Percentiles rank a stretch among this genome's conserved stretches.
Conservation (phyloP, 1,284 basidiomycete genomes). For the Ganoderma boninense region DNA sequence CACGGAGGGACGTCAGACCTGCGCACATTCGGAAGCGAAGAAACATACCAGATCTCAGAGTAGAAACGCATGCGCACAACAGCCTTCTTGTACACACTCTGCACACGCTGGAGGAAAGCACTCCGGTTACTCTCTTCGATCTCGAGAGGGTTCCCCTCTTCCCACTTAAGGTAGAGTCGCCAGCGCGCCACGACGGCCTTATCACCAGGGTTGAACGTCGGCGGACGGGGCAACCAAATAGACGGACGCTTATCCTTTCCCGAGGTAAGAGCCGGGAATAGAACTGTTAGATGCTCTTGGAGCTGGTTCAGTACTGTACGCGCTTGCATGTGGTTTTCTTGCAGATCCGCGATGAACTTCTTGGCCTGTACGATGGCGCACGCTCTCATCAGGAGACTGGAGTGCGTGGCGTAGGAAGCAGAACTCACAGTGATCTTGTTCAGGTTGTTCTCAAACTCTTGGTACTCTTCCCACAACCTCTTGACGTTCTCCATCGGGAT, state of each 20-base stretch:
- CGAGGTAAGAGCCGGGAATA: constrained; percentile 64
- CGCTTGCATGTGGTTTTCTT: constrained; percentile 92
- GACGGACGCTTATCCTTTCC: constrained; percentile 50
- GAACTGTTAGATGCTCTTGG: constrained; percentile 70
- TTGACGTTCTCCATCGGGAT: constrained; percentile 96
- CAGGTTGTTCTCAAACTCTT: constrained; percentile 90
- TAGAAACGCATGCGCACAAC: constrained; percentile 93
- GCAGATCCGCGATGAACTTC: constrained; percentile 90
- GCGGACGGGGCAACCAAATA: constrained; percentile 74
- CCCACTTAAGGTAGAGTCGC: constrained; percentile 95
- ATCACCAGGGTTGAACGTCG: constrained; percentile 80
- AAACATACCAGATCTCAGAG: constrained; percentile 89
- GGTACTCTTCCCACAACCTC: constrained; percentile 93
- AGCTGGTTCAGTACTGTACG: constrained; percentile 89
- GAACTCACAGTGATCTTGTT: constrained; percentile 84
- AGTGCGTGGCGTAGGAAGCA: constrained; percentile 13
- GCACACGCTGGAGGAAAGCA: constrained; percentile 75
- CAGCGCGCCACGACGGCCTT: constrained; percentile 83
- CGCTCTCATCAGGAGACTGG: neutral
- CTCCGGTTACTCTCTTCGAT: constrained; percentile 87
- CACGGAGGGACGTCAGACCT: neutral
- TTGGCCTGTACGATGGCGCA: constrained; percentile 70
- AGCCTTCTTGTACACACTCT: constrained; percentile 89
- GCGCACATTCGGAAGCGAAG: neutral
- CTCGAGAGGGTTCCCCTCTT: constrained; percentile 93